Evolutionary conservation across 1,284 basidiomycete species (phyloP).

Genomic region (Malassezia nana): DNA sequence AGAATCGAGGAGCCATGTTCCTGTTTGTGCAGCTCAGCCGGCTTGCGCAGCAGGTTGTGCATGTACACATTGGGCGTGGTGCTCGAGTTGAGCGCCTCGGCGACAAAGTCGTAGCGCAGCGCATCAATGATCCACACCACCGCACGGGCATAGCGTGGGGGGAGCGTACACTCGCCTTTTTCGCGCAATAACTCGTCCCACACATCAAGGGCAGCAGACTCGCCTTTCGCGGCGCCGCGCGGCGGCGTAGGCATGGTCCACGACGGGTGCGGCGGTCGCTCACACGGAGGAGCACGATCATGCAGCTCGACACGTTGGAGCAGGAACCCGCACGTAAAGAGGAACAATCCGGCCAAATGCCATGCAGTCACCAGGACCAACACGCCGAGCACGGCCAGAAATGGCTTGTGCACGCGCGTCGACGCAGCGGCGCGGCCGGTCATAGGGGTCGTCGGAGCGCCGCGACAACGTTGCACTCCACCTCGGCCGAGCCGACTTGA

Average conservation of each 20-base stretch:
- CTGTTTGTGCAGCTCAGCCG: constrained; percentile 59
- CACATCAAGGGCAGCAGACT: constrained; percentile 15
- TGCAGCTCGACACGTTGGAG: constrained; percentile 34
- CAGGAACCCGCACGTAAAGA: constrained; percentile 44
- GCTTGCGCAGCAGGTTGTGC: constrained; percentile 72
- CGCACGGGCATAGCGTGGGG: constrained; percentile 51
- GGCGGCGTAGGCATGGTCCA: constrained; percentile 21
- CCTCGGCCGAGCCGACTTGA: neutral
- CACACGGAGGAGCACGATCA: constrained; percentile 10
- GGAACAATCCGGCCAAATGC: constrained; percentile 26
- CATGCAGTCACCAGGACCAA: constrained; percentile 22
- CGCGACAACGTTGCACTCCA: neutral
- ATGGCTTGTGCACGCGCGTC: constrained; percentile 10
- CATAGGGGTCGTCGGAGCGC: neutral
- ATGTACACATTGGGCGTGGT: constrained; percentile 57
- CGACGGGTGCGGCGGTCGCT: neutral
- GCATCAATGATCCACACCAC: constrained; percentile 84
- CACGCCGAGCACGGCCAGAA: constrained; percentile 23
- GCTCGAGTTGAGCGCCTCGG: constrained; percentile 56
- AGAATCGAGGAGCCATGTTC: constrained; percentile 67
- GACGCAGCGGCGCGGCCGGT: neutral
- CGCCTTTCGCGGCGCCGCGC: constrained; percentile 1
- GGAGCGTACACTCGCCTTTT: constrained; percentile 31
- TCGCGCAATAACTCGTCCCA: constrained; percentile 25
- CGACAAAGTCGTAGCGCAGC: constrained; percentile 85